These are phyloP conservation scores for Warburgia ugandensis DNA, from an alignment of 164 flowering plant genomes.

Conservation along the genomic window DNA sequence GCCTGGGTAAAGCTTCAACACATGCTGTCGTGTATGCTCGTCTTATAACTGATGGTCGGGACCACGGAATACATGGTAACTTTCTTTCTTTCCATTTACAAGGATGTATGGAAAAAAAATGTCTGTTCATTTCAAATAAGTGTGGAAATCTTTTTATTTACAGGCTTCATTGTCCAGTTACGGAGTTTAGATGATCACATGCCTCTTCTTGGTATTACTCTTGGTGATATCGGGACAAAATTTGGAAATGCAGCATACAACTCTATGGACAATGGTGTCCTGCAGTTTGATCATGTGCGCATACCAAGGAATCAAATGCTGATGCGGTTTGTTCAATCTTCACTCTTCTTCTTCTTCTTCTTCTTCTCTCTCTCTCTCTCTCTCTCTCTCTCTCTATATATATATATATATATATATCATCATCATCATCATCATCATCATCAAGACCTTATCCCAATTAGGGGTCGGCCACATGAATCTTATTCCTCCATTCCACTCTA, in stretches of 20 bases:
- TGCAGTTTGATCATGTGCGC: constrained; percentile 82
- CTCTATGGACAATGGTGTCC: constrained; percentile 91
- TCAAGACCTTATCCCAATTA: too few species aligned
- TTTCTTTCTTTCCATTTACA: neutral
- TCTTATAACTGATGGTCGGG: constrained; percentile 59
- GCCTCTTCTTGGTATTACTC: constrained; percentile 84
- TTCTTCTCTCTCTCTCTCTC: too few species aligned
- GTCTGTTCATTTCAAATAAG: neutral
- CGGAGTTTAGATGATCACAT: constrained; percentile 86
- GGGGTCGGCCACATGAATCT: too few species aligned
- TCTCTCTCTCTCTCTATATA: too few species aligned
- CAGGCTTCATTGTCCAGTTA: constrained; percentile 93
- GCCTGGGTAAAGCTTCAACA: constrained; percentile 87
- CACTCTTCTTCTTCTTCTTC: neutral
- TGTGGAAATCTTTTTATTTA: neutral
- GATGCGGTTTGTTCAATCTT: constrained; percentile 64
- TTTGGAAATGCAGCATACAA: constrained; percentile 98
- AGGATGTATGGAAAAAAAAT: too few species aligned
- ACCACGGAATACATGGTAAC: constrained; percentile 86
- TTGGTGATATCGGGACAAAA: constrained; percentile 96
- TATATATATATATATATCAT: too few species aligned
- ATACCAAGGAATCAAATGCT: constrained; percentile 94
- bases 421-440: too few species aligned
- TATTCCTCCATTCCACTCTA: too few species aligned
- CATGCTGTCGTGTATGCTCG: constrained; percentile 93